Evolutionary conservation across 2,329 filamentous ascomycete species (phyloP), one percentile per base, ranked within the genome.

Genomic region (Ramularia collo-cygni): DNA sequence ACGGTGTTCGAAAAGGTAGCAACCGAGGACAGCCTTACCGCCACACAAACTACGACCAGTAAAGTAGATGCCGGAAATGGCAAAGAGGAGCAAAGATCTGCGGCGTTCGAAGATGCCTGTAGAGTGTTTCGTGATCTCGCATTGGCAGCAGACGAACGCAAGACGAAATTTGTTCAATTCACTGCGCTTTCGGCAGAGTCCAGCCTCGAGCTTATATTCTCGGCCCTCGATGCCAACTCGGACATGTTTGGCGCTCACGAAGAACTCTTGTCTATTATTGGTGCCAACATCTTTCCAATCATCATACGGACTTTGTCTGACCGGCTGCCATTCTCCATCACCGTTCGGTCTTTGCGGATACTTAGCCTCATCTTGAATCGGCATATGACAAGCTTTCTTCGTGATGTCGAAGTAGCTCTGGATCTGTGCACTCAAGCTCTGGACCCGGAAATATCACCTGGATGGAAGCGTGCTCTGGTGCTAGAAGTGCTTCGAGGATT

Each of bases 1-100:
- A 83, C 85, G 1, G 84, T 95, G 0, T 96, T 95, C 63, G 92
- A 96, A 60, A 92, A 93, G 61, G 87, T 95, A 2, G 76, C 81
- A 1, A 68, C 70, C 4, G 88, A 95, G 68, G 88, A 95, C 60
- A 81, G 81, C 83, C 64, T 61, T 59, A 59, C 62, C 15, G 54
- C 81, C 46, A 68, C 75, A 7, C 71, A 76, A 14, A 35, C 47
- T 10, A 68, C 74, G 3, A 75, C 77, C 26, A 81, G 79, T 12
- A 81, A 87, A 51, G 80, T 85, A 3, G 77, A 81, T 4, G 70
- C 76, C 8, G 76, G 79, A 19, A 72, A 82, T 52, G 81, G 78
- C 18, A 66, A 72, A 2, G 69, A 89, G 5, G 69, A 79, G 17
- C 73, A 95, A 34, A 77, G 78, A 35, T 72, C 83, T 17, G 85